A percentile compares a stretch with the other conserved stretches of the same genome.
Evolutionary conservation across 768 basidiomycete genomes (phyloP).

Genomic region (Hygrophoropsis aurantiaca): DNA sequence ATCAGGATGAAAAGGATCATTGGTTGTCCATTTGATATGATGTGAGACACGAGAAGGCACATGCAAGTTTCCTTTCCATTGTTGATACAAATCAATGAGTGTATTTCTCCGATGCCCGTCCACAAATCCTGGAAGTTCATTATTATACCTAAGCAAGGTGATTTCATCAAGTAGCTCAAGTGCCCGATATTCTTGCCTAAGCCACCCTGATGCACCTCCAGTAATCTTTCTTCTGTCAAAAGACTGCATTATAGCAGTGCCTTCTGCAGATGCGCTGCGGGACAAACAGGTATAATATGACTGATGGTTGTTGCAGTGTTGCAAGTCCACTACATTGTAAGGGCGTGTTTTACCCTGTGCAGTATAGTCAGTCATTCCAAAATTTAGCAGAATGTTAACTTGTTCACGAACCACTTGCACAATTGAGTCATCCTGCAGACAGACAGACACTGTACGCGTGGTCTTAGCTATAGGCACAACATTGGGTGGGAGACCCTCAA

Average conservation of each 20-base stretch:
- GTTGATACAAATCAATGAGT: constrained; percentile 18
- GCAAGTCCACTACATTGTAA: no score
- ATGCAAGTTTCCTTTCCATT: no score
- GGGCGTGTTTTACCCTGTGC: no score
- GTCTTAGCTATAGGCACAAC: constrained; percentile 23
- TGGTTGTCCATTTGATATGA: constrained; percentile 11
- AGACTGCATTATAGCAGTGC: constrained; percentile 28
- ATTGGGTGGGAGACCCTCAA: constrained; percentile 28
- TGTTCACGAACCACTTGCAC: constrained; percentile 20
- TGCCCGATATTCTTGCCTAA: no score
- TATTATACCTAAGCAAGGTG: constrained; percentile 21
- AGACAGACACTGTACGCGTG: constrained; percentile 4
- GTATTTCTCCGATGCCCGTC: constrained; percentile 17
- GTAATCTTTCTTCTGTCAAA: constrained; percentile 33
- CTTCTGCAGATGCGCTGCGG: constrained; percentile 21
- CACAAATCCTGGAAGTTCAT: constrained; percentile 12
- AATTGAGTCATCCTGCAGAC: constrained; percentile 14
- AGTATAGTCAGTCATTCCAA: constrained; percentile 35
- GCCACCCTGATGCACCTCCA: no score
- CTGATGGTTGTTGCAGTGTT: constrained; percentile 25
- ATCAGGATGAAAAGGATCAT: constrained; percentile 10
- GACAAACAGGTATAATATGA: constrained; percentile 33
- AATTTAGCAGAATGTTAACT: constrained; percentile 25
- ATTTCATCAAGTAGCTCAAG: no score
- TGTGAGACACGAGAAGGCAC: constrained; percentile 14